Base-by-base conservation (phyloP, 768 basidiomycete genomes). In the Cyathus striatus region DNA sequence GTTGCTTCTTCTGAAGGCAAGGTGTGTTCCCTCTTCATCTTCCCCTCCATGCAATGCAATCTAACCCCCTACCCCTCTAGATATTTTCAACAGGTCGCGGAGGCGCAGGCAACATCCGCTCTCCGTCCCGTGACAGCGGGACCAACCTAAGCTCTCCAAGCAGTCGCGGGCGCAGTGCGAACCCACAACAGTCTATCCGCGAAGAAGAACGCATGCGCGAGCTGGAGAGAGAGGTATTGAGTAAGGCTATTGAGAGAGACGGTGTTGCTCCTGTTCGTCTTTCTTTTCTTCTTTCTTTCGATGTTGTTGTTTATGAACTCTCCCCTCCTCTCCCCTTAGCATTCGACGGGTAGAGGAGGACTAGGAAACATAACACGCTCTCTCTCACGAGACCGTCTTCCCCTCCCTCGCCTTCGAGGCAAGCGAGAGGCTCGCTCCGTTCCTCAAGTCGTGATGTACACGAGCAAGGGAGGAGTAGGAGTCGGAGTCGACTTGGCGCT, bases 61-160 rank as follows among this genome's bases (percentile, higher is more conserved):
- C 27, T 30, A n/a, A 30, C 22, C 47, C 23, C 40, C 14, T 12
- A 21, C 18, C 33, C 49, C 27, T 12, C 5, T 50, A 78, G 65
- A 45, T 72, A 14, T 68, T 64, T 49, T 81, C 78, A 16, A 74
- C 75, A 33, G 91, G 91, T 9, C 79, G 90, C 40, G 90, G 91
- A 21, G 91, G 91, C 13, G 76, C 76, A 6, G 91, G 90, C 6
- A 94, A 94, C 70, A 81, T 93, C 40, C 81, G 86, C 44, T 85
- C 88, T 2, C 82, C 81, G 1, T 88, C 87, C 18, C 76, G 81
- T 25, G 82, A 80, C 30, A 52, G 51, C 14, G 23, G 23, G 12
- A 41, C 41, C 41, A 53, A 60, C 1, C 49, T 52, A 26, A 53
- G 57, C 5, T 52, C 51, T 14, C 45, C 58, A 12, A n/a, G n/a